Percentiles rank a stretch among this genome's conserved stretches.
These are phyloP conservation scores for Globisporangium carolinianum DNA, from an alignment of 352 stramenopile genomes.

Conservation along the genomic window DNA sequence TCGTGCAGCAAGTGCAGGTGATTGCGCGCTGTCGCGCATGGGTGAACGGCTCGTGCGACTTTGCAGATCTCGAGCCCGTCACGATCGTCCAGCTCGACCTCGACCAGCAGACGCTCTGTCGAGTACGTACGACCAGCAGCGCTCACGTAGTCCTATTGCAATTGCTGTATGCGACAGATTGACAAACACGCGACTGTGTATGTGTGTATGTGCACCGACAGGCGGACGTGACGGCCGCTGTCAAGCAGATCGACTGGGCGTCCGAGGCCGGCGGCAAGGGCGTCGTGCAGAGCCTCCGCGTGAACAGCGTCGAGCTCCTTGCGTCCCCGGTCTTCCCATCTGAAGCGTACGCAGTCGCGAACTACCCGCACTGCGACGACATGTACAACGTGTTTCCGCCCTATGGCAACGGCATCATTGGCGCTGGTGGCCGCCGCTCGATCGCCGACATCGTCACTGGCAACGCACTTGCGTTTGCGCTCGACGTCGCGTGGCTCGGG, in stretches of 20 bases:
- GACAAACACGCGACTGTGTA: not conserved
- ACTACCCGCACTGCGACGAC: conserved; percentile 83
- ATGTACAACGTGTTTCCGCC: conserved; percentile 82
- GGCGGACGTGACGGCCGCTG: conserved; percentile 62
- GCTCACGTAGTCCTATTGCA: conserved; percentile 3
- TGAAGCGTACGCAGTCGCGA: conserved; percentile 46
- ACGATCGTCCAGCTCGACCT: conserved; percentile 39
- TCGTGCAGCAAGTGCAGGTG: conserved; percentile 55
- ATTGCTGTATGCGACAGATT: not conserved
- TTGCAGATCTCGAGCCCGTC: conserved; percentile 40
- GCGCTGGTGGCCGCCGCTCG: conserved; percentile 44
- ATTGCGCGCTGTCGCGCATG: conserved; percentile 53
- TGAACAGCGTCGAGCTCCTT: conserved; percentile 65
- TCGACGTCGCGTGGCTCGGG: conserved; percentile 59
- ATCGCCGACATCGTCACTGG: conserved; percentile 50
- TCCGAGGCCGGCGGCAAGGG: conserved; percentile 33
- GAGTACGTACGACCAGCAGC: conserved; percentile 20
- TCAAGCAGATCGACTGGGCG: conserved; percentile 83
- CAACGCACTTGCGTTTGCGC: conserved; percentile 31
- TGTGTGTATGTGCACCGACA: conserved; percentile 11
- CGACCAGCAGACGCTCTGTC: conserved; percentile 63
- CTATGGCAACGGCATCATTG: conserved; percentile 69
- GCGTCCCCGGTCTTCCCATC: conserved; percentile 44
- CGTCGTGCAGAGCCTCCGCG: conserved; percentile 44
- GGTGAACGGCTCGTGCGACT: conserved; percentile 42